Evolutionary conservation across 768 basidiomycete genomes (phyloP).

Genomic region (Lactarius indigo): DNA sequence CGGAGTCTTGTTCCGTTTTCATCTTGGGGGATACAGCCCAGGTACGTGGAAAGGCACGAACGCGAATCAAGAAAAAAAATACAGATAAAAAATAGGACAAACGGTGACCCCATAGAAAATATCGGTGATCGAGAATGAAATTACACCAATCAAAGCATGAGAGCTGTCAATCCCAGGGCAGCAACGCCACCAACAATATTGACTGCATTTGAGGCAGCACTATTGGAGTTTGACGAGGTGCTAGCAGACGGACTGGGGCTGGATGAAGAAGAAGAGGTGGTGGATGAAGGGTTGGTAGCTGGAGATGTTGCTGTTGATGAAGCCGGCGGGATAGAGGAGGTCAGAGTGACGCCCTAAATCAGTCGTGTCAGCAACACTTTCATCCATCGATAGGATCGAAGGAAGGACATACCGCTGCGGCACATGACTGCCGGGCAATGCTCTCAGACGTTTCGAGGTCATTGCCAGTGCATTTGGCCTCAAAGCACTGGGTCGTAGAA

Average conservation of each 20-base stretch:
- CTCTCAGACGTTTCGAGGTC: constrained; percentile 46
- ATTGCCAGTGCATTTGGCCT: constrained; percentile 40
- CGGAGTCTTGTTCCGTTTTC: not conserved
- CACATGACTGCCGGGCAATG: constrained; percentile 43
- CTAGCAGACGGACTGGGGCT: not conserved
- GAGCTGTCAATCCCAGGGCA: constrained; percentile 16
- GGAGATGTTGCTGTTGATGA: not conserved
- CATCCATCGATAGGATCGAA: not conserved
- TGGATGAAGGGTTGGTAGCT: not conserved
- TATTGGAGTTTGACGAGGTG: not conserved
- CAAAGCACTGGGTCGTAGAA: constrained; percentile 48
- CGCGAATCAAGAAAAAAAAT: not conserved
- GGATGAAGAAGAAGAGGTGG: not conserved
- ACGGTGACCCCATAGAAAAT: not conserved
- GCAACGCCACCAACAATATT: constrained; percentile 20
- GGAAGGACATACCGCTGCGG: constrained; percentile 40
- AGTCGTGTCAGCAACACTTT: not conserved
- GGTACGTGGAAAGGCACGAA: not conserved
- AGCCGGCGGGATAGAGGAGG: not conserved
- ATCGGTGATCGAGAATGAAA: not conserved
- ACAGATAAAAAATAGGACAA: not conserved
- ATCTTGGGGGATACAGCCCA: not conserved
- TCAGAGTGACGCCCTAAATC: constrained; percentile 23
- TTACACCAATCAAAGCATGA: constrained; percentile 14
- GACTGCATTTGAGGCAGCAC: constrained; percentile 6